Conservation (phyloP, 768 basidiomycete genomes). For the Termitomyces bulborhizus region DNA sequence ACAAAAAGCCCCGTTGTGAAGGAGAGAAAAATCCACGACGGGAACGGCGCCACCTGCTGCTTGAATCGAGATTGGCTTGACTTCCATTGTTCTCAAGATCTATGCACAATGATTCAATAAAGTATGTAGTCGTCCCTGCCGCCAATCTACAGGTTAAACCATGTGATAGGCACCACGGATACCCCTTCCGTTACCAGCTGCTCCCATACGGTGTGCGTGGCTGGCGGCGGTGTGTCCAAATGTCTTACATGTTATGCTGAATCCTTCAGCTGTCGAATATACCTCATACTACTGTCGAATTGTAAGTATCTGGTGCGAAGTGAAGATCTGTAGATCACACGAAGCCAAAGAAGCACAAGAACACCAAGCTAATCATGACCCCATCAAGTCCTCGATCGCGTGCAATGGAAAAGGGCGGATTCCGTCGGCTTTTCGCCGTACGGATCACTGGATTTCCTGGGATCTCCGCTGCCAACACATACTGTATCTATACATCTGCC, state of each 20-base stretch:
- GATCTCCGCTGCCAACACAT: neutral
- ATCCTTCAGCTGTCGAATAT: neutral
- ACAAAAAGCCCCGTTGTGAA: neutral
- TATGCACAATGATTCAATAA: neutral
- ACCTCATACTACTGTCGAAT: neutral
- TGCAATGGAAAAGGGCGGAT: slow-evolving; percentile 1
- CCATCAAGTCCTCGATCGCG: slow-evolving; percentile 4
- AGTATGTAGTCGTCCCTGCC: neutral
- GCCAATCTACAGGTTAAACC: neutral
- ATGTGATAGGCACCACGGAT: neutral
- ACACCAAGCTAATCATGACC: slow-evolving; percentile 2
- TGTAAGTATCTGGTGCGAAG: neutral
- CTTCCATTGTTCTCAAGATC: neutral
- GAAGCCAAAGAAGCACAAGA: neutral
- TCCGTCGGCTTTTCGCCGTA: neutral
- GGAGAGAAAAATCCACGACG: neutral
- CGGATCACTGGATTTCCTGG: slow-evolving; percentile 10
- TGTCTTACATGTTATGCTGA: neutral
- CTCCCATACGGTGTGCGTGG: too few species aligned
- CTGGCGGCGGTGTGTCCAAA: neutral
- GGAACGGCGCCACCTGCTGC: neutral
- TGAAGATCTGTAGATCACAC: neutral
- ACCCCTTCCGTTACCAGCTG: neutral
- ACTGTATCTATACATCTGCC: neutral
- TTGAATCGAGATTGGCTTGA: neutral